Percentiles rank a stretch among this genome's conserved stretches.
Conservation (phyloP, 805 yeast genomes). For the Saccharomycopsis fermentans region DNA sequence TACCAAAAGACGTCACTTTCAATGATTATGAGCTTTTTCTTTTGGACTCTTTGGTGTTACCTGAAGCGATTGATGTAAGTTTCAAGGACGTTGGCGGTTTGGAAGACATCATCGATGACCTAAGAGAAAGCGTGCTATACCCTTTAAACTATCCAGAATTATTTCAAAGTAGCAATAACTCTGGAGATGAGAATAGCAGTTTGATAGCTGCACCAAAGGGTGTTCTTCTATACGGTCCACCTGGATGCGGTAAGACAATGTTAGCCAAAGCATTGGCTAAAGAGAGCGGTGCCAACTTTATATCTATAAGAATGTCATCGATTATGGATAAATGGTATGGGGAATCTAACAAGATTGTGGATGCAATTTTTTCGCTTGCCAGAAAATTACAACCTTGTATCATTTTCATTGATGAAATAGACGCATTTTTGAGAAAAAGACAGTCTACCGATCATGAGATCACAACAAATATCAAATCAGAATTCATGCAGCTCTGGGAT, state of each 20-base stretch:
- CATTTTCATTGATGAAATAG: slow-evolving; percentile 92
- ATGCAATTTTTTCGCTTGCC: slow-evolving; percentile 86
- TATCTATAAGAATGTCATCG: slow-evolving; percentile 85
- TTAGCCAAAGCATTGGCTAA: slow-evolving; percentile 89
- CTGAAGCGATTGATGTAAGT: slow-evolving; percentile 67
- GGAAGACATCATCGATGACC: slow-evolving; percentile 69
- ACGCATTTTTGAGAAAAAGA: slow-evolving; percentile 84
- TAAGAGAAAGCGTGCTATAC: slow-evolving; percentile 78
- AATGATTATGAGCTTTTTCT: slow-evolving; percentile 72
- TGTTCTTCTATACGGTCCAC: slow-evolving; percentile 86
- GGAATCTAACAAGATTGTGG: slow-evolving; percentile 86
- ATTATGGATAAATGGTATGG: slow-evolving; percentile 98
- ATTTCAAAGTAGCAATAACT: slow-evolving; percentile 30
- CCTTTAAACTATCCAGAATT: slow-evolving; percentile 74
- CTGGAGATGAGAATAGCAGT: slow-evolving; percentile 38
- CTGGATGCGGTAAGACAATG: slow-evolving; percentile 98
- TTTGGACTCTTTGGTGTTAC: slow-evolving; percentile 68
- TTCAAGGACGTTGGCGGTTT: slow-evolving; percentile 88
- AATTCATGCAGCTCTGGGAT: slow-evolving; percentile 97
- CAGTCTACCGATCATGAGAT: slow-evolving; percentile 83
- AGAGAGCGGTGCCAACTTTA: slow-evolving; percentile 85
- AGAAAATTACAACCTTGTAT: slow-evolving; percentile 88
- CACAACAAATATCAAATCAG: slow-evolving; percentile 91
- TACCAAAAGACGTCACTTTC: slow-evolving; percentile 33
- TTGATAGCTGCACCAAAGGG: slow-evolving; percentile 90